Evolutionary conservation across 352 stramenopile species (phyloP).

Genomic region (Poterioochromonas sp.): DNA sequence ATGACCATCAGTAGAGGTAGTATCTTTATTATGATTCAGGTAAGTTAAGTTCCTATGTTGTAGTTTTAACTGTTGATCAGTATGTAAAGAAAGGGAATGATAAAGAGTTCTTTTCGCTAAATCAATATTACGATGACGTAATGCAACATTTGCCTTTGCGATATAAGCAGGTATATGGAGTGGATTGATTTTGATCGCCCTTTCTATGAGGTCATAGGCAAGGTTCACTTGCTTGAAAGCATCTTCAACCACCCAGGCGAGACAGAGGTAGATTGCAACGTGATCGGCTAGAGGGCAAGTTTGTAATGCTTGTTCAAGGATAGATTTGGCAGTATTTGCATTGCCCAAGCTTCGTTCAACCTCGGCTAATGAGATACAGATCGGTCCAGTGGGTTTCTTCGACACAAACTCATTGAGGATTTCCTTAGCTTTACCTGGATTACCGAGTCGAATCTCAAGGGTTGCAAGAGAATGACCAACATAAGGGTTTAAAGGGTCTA

Average conservation of each 20-base stretch:
- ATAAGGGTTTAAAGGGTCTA: slow-evolving; percentile 21
- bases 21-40: background rate
- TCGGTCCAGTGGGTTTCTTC: slow-evolving; percentile 19
- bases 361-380: slow-evolving; percentile 34
- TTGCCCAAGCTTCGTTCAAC: slow-evolving; percentile 21
- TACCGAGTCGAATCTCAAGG: slow-evolving; percentile 25
- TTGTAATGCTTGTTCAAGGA: slow-evolving; percentile 19
- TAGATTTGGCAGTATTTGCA: background rate
- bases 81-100: too few species aligned
- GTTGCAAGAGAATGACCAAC: background rate
- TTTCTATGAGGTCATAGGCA: slow-evolving; percentile 11
- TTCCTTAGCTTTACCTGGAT: slow-evolving; percentile 13
- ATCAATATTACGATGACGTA: slow-evolving; percentile 28
- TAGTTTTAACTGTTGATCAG: too few species aligned
- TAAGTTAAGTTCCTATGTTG: slow-evolving; percentile 23
- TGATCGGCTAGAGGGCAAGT: slow-evolving; percentile 29
- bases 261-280: slow-evolving; percentile 25
- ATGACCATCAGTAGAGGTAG: too few species aligned
- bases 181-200: too few species aligned
- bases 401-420: background rate
- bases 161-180: slow-evolving; percentile 26
- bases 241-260: slow-evolving; percentile 36
- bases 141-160: slow-evolving; percentile 21
- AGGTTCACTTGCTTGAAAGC: slow-evolving; percentile 20
- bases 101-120: slow-evolving; percentile 27